A percentile compares a stretch with the other conserved stretches of the same genome.
Evolutionary conservation across 257 asterid genomes (phyloP).

Genomic region (Nicotiana paniculata): DNA sequence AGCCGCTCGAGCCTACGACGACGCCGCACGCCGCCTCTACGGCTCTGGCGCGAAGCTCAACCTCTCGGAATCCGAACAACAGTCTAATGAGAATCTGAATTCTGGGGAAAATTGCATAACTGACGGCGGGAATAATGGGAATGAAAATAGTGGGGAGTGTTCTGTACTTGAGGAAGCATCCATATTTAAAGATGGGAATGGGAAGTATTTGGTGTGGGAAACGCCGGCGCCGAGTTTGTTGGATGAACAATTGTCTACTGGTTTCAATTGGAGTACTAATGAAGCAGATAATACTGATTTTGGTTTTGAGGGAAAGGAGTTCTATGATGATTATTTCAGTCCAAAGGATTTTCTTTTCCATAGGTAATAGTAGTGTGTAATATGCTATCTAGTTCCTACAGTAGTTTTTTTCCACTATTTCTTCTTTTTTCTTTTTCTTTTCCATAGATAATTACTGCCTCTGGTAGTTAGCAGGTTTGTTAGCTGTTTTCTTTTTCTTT

Average conservation of each 20-base stretch:
- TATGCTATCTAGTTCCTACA: not conserved
- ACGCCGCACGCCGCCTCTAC: slow-evolving; percentile 48
- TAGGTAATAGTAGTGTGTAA: not conserved
- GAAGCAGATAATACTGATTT: not conserved
- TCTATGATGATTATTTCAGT: not conserved
- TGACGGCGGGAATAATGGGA: not conserved
- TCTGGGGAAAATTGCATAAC: slow-evolving; percentile 8
- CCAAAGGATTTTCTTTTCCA: not conserved
- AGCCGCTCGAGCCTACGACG: slow-evolving; percentile 79
- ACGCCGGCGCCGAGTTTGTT: slow-evolving; percentile 54
- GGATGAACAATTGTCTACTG: slow-evolving; percentile 27
- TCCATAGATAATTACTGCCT: not conserved
- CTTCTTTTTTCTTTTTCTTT: not conserved
- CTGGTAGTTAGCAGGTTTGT: not conserved
- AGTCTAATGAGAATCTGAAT: not conserved
- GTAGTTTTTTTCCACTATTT: not conserved
- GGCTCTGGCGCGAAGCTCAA: slow-evolving; percentile 57
- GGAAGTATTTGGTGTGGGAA: slow-evolving; percentile 31
- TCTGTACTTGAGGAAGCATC: slow-evolving; percentile 45
- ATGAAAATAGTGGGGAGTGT: not conserved
- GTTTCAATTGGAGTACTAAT: slow-evolving; percentile 12
- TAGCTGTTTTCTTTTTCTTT: not conserved
- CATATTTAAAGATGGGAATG: slow-evolving; percentile 30
- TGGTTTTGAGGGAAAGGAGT: not conserved
- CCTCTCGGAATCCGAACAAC: slow-evolving; percentile 11